These are phyloP conservation scores for Phytopythium kandeliae DNA, from an alignment of 352 stramenopile species.

Conservation along the genomic window DNA sequence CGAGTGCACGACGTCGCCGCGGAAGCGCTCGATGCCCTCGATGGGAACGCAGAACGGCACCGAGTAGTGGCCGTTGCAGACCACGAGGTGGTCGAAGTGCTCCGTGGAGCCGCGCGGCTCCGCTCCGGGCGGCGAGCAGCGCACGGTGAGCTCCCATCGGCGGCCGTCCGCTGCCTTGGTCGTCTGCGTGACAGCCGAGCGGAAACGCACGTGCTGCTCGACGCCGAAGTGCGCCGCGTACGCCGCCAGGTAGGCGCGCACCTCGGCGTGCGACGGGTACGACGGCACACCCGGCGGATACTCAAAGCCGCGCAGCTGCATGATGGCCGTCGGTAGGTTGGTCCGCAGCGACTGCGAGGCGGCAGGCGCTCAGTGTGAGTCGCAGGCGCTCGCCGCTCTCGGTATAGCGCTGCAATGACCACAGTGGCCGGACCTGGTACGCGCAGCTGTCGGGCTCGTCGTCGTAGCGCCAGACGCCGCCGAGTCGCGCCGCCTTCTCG, in stretches of 20 bases:
- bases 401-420: too few species aligned
- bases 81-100: constrained; percentile 58
- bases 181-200: constrained; percentile 30
- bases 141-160: constrained; percentile 15
- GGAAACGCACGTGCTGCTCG: constrained; percentile 37
- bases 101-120: constrained; percentile 45
- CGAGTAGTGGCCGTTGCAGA: constrained; percentile 80
- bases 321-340: constrained; percentile 75
- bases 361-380: too few species aligned
- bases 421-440: constrained; percentile 59
- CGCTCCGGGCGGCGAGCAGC: constrained; percentile 26
- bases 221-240: constrained; percentile 60
- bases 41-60: constrained; percentile 39
- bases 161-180: constrained; percentile 15
- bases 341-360: constrained; percentile 60
- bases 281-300: constrained; percentile 46
- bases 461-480: constrained; percentile 78
- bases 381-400: too few species aligned
- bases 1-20: constrained; percentile 36
- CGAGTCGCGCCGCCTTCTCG: constrained; percentile 48
- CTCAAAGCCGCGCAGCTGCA: constrained; percentile 67
- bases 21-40: constrained; percentile 45
- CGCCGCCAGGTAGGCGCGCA: constrained; percentile 59
- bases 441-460: constrained; percentile 36
- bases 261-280: constrained; percentile 53